Conservation (phyloP, 2,329 filamentous ascomycete genomes). For the Exutisphaerella laricina region DNA sequence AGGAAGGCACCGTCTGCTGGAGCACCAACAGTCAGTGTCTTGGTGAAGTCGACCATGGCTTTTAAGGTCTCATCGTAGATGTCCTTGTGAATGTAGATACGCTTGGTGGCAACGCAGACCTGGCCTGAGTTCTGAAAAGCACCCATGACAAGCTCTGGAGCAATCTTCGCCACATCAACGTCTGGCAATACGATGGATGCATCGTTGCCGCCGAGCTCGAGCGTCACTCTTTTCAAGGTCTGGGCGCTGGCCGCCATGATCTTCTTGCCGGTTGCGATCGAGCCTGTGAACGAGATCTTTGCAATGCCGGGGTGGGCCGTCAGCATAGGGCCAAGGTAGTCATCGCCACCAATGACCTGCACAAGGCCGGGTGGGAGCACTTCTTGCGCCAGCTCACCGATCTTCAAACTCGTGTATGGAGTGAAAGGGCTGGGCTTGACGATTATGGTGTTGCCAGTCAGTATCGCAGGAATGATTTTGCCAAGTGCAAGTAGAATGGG, state of each 20-base stretch:
- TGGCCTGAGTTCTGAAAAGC: constrained; percentile 57
- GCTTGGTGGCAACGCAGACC: constrained; percentile 50
- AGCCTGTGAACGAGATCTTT: constrained; percentile 62
- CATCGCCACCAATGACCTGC: constrained; percentile 56
- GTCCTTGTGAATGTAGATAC: constrained; percentile 53
- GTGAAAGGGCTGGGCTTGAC: constrained; percentile 47
- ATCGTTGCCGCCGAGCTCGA: constrained; percentile 60
- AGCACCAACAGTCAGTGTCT: constrained; percentile 41
- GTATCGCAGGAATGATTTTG: constrained; percentile 53
- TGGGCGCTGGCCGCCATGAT: constrained; percentile 53
- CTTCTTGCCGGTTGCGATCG: constrained; percentile 55
- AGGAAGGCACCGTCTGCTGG: constrained; percentile 44
- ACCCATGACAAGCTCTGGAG: constrained; percentile 46
- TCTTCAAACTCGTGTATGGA: constrained; percentile 54
- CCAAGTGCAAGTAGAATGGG: constrained; percentile 49
- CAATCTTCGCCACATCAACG: constrained; percentile 49
- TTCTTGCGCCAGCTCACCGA: constrained; percentile 53
- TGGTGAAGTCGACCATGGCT: constrained; percentile 43
- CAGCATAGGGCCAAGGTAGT: constrained; percentile 55
- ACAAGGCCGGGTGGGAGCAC: constrained; percentile 60
- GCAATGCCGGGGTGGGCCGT: constrained; percentile 55
- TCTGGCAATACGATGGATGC: constrained; percentile 55
- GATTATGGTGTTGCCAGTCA: constrained; percentile 44
- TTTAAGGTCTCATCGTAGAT: constrained; percentile 48
- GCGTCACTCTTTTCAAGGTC: constrained; percentile 56